Evolutionary conservation across 257 asterid genomes (phyloP).

Genomic region (Solanum megistacrolobum): DNA sequence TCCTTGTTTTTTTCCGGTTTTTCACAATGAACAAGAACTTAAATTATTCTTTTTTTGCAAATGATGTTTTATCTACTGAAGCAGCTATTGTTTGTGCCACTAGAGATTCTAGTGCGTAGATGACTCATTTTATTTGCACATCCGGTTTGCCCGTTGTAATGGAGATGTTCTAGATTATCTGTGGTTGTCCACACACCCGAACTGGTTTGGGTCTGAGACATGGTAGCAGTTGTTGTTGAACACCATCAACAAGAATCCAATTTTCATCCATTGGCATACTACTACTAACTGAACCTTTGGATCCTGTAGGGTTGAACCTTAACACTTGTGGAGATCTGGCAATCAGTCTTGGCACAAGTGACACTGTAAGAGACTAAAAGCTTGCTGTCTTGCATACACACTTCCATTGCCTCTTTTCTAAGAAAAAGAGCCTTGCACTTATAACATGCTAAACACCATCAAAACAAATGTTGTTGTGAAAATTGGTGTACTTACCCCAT

Average conservation of each 20-base stretch:
- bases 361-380: slow-evolving; percentile 49
- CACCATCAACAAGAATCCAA: background rate
- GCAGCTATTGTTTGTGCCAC: background rate
- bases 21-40: background rate
- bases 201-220: background rate
- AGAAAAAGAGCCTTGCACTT: background rate
- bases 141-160: background rate
- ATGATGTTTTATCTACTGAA: background rate
- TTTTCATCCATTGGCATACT: background rate
- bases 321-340: slow-evolving; percentile 82
- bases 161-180: background rate
- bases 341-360: slow-evolving; percentile 94
- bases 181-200: background rate
- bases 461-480: background rate
- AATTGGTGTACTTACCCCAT: background rate
- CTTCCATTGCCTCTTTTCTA: background rate
- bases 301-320: slow-evolving; percentile 60
- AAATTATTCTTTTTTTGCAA: background rate
- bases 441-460: background rate
- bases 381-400: background rate
- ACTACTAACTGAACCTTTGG: background rate
- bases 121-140: background rate
- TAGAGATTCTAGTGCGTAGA: background rate
- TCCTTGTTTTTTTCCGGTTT: background rate
- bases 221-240: background rate